Conservation (phyloP, 1,284 basidiomycete genomes). For the Lignosus rhinocerotis region DNA sequence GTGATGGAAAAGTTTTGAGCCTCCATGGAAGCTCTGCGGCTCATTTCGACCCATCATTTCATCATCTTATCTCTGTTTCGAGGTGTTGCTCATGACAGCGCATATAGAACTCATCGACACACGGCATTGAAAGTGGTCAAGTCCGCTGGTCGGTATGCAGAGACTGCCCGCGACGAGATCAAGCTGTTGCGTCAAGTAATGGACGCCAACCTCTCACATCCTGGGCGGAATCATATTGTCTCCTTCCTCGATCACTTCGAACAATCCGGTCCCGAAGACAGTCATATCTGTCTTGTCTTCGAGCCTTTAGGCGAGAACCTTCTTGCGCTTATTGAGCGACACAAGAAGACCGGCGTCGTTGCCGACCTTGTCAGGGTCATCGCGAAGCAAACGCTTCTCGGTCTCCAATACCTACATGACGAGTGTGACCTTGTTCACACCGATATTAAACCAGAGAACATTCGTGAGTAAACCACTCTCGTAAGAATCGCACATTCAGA, state of each 20-base stretch:
- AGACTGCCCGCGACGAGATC: slow-evolving; percentile 91
- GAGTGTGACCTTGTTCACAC: slow-evolving; percentile 88
- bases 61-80: neutral
- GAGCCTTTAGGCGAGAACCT: slow-evolving; percentile 91
- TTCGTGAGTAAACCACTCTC: slow-evolving; percentile 55
- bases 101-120: slow-evolving; percentile 60
- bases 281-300: slow-evolving; percentile 89
- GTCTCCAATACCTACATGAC: slow-evolving; percentile 89
- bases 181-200: slow-evolving; percentile 80
- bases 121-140: slow-evolving; percentile 93
- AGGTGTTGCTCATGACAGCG: slow-evolving; percentile 20
- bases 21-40: neutral
- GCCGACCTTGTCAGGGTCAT: slow-evolving; percentile 81
- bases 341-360: slow-evolving; percentile 85
- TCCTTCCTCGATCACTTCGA: slow-evolving; percentile 88
- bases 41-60: neutral
- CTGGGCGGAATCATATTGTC: slow-evolving; percentile 73
- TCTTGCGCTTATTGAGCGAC: slow-evolving; percentile 80
- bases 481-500: neutral
- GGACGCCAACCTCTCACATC: slow-evolving; percentile 69
- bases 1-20: neutral
- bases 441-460: slow-evolving; percentile 93
- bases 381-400: slow-evolving; percentile 81
- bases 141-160: slow-evolving; percentile 82
- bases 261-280: slow-evolving; percentile 60